Percentiles rank a stretch among this genome's conserved stretches.
phyloP scores from a whole-genome alignment of 345 rosid species.

The Sonneratia alba region DNA sequence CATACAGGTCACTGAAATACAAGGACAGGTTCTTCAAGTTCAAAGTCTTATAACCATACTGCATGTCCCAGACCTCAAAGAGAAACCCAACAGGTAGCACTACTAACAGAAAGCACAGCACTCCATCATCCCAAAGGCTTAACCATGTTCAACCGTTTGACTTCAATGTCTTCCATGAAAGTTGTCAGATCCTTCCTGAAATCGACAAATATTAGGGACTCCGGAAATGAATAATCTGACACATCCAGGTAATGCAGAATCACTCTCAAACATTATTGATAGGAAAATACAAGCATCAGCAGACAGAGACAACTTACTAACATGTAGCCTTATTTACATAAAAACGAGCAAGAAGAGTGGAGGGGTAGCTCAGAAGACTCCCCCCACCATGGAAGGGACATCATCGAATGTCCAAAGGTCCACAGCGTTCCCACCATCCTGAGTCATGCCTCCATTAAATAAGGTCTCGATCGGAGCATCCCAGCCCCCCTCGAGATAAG shows the following conservation, averaged over 20 bases:
- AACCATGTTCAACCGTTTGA: background rate
- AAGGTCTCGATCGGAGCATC: conserved; percentile 57
- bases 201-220: background rate
- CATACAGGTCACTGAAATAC: background rate
- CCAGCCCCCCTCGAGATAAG: conserved; percentile 57
- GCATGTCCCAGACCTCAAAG: background rate
- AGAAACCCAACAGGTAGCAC: background rate
- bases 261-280: no score
- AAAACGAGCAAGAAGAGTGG: conserved; percentile 8
- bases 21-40: background rate
- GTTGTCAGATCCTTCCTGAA: background rate
- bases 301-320: conserved; percentile 27
- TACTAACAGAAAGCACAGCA: background rate
- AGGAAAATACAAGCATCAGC: conserved; percentile 1
- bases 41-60: background rate
- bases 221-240: background rate
- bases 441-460: conserved; percentile 43
- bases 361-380: conserved; percentile 34
- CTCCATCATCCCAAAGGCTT: background rate
- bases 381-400: conserved; percentile 39
- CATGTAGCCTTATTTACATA: conserved; percentile 76
- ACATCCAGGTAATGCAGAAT: no score
- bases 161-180: background rate
- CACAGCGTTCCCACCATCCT: conserved; percentile 44
- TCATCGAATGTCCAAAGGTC: conserved; percentile 84